A percentile compares a stretch with the other conserved stretches of the same genome.
phyloP scores from a whole-genome alignment of 495 filamentous ascomycete genomes.

The Penicillium pancosmium region DNA sequence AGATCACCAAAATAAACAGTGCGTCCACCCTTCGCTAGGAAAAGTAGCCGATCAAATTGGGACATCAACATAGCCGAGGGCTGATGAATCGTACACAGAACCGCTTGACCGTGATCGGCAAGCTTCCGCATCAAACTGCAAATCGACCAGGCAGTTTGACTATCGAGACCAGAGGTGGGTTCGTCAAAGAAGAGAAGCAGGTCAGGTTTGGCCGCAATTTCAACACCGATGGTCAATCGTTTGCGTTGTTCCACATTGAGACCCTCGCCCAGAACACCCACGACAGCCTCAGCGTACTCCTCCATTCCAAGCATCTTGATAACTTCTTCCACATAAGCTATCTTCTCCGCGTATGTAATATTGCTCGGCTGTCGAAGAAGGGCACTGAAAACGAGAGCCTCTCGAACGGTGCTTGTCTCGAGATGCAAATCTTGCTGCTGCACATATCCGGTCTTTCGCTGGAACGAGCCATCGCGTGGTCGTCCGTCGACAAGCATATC shows the following conservation, averaged over 20 bases:
- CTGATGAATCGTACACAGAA: conserved; percentile 94
- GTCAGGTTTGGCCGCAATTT: conserved; percentile 7
- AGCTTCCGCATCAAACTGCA: conserved; percentile 76
- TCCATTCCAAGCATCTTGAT: conserved; percentile 89
- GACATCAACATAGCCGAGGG: conserved; percentile 90
- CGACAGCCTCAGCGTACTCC: conserved; percentile 82
- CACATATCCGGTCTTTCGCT: conserved; percentile 89
- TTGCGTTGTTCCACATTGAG: conserved; percentile 76
- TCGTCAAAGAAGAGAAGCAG: conserved; percentile 37
- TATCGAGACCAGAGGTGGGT: conserved; percentile 61
- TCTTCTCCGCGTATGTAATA: conserved; percentile 70
- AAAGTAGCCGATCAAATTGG: conserved; percentile 83
- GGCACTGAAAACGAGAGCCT: conserved; percentile 79
- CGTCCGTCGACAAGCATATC: conserved; percentile 84
- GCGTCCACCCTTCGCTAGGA: conserved; percentile 66
- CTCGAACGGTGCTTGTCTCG: conserved; percentile 80
- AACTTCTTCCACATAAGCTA: conserved; percentile 86
- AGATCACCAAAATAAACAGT: conserved; percentile 89
- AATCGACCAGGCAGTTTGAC: conserved; percentile 70
- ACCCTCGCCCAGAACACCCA: conserved; percentile 85
- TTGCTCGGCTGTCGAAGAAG: conserved; percentile 78
- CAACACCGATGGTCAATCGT: neutral
- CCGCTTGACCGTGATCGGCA: conserved; percentile 80
- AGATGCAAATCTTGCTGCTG: conserved; percentile 93
- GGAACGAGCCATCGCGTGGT: conserved; percentile 76